Evolutionary conservation across 2,329 filamentous ascomycete species (phyloP).

Genomic region (Neofusicoccum umdonicola): DNA sequence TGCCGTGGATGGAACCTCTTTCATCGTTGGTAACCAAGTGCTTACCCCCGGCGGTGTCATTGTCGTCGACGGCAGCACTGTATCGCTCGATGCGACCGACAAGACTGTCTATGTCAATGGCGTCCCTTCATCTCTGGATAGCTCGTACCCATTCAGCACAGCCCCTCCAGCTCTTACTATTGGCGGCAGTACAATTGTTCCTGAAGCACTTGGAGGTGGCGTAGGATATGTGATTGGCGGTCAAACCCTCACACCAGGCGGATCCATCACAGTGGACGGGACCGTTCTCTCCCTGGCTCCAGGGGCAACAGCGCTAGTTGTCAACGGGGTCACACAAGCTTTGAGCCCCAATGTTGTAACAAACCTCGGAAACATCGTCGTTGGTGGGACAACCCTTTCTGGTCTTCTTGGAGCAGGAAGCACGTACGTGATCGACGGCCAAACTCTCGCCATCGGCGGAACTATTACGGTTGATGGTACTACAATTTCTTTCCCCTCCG

Average conservation of each 20-base stretch:
- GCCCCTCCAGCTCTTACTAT: conserved; percentile 25
- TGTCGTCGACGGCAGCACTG: conserved; percentile 18
- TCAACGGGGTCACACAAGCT: conserved; percentile 30
- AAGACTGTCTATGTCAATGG: conserved; percentile 19
- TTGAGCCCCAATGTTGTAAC: conserved; percentile 20
- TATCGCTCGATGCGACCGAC: conserved; percentile 19
- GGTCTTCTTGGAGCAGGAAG: conserved; percentile 5
- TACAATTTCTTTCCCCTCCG: conserved; percentile 33
- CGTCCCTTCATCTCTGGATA: conserved; percentile 13
- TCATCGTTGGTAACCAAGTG: conserved; percentile 22
- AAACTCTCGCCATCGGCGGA: conserved; percentile 38
- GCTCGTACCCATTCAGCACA: conserved; percentile 15
- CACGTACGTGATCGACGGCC: conserved; percentile 38
- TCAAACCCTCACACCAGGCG: conserved; percentile 25
- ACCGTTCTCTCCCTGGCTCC: conserved; percentile 25
- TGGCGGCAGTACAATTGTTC: conserved; percentile 2
- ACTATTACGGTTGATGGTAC: conserved; percentile 33
- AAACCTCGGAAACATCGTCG: conserved; percentile 29
- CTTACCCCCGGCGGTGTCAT: conserved; percentile 29
- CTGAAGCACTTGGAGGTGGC: not conserved
- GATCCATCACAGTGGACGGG: conserved; percentile 22
- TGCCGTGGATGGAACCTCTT: conserved; percentile 16
- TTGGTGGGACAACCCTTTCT: conserved; percentile 30
- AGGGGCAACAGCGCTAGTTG: conserved; percentile 26
- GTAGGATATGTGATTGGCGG: conserved; percentile 16